phyloP scores from a whole-genome alignment of 768 basidiomycete genomes.

The Floccularia luteovirens region DNA sequence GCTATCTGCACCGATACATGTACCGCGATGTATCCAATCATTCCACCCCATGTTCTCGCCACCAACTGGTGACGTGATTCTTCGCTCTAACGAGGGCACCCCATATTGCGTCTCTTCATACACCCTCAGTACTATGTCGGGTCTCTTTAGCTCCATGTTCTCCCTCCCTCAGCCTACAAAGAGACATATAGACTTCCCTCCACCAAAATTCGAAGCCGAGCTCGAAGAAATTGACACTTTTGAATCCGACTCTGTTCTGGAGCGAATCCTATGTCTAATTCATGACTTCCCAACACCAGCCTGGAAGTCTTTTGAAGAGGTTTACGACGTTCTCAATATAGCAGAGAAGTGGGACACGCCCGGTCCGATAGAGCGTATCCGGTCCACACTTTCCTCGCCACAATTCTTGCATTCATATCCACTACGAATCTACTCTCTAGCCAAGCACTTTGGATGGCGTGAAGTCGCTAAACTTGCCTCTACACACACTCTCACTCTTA shows the following conservation, averaged over 20 bases:
- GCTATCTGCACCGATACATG: background rate
- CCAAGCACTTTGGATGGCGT: conserved; percentile 56
- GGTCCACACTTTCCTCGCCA: conserved; percentile 40
- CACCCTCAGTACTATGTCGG: conserved; percentile 51
- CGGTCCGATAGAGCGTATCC: conserved; percentile 49
- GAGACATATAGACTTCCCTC: conserved; percentile 3
- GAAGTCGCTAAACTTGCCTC: conserved; percentile 51
- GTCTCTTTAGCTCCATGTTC: conserved; percentile 57
- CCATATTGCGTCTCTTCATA: conserved; percentile 49
- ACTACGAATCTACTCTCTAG: conserved; percentile 44
- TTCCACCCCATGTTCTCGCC: conserved; percentile 22
- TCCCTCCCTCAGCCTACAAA: conserved; percentile 39
- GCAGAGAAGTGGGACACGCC: conserved; percentile 71
- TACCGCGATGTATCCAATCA: conserved; percentile 9
- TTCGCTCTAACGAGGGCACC: conserved; percentile 37
- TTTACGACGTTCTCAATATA: conserved; percentile 48
- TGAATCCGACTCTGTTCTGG: conserved; percentile 37
- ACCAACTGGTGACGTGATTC: conserved; percentile 25
- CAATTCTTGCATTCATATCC: conserved; percentile 36
- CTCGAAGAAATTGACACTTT: conserved; percentile 25
- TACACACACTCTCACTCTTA: conserved; percentile 44
- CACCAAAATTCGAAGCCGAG: background rate
- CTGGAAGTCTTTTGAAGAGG: conserved; percentile 40
- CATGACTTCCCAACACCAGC: conserved; percentile 43
- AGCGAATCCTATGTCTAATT: conserved; percentile 49